Evolutionary conservation across 2,329 filamentous ascomycete species (phyloP).

Genomic region (Pseudohalonectria lignicola): DNA sequence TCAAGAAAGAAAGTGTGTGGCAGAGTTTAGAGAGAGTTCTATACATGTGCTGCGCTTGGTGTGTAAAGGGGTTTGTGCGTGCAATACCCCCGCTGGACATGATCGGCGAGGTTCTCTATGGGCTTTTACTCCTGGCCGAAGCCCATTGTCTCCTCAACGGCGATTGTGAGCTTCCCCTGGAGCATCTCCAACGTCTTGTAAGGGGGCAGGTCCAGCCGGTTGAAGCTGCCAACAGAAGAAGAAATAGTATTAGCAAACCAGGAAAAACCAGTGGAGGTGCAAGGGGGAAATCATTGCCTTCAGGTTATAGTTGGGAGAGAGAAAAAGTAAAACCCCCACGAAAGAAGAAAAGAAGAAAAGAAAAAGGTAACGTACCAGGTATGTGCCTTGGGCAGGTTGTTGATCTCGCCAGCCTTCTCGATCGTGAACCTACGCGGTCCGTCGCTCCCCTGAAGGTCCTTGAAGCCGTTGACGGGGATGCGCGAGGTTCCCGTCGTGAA

Average conservation of each 20-base stretch:
- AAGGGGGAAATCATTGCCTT: too few species aligned
- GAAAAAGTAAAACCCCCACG: not conserved
- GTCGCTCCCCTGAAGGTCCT: constrained; percentile 94
- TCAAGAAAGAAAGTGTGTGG: too few species aligned
- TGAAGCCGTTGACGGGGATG: constrained; percentile 98
- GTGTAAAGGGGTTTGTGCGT: too few species aligned
- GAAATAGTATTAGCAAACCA: constrained; percentile 14
- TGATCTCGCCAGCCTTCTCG: constrained; percentile 88
- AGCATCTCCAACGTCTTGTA: constrained; percentile 84
- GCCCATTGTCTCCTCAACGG: constrained; percentile 96
- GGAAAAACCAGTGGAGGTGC: too few species aligned
- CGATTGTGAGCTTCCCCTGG: constrained; percentile 85
- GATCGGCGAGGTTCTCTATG: too few species aligned
- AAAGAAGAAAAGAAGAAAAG: not conserved
- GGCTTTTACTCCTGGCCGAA: constrained; percentile 99
- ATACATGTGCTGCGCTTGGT: too few species aligned
- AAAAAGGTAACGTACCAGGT: constrained; percentile 68
- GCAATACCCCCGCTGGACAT: too few species aligned
- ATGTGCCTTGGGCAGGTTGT: constrained; percentile 89
- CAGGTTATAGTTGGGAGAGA: too few species aligned
- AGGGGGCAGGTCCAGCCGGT: constrained; percentile 85
- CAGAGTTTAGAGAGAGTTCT: too few species aligned
- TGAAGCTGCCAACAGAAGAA: constrained; percentile 65
- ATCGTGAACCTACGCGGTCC: constrained; percentile 94
- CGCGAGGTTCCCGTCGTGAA: constrained; percentile 96